Base-by-base conservation (phyloP, 164 flowering plant genomes). In the Pachysandra terminalis region DNA sequence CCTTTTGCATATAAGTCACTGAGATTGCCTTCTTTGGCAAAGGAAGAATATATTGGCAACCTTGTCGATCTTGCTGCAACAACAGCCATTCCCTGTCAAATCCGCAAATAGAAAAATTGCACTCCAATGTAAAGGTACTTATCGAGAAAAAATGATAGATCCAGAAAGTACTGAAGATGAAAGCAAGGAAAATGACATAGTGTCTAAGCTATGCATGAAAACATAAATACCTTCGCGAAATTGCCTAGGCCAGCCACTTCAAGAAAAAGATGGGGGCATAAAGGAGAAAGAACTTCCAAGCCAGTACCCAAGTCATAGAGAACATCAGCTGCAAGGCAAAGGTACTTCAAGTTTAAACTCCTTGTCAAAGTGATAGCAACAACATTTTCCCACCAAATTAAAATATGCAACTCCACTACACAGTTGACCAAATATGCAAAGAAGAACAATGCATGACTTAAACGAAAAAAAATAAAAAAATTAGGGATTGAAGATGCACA, bases 21-120 rank as follows among this genome's bases (percentile, higher is more conserved):
- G 2, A 95, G 93, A 77, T 95, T 95, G 70, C 96, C 97, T 81
- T 95, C 99, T 87, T 93, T 95, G 26, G 98, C 99, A 85, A 95
- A 95, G 5, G 99, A 86, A 71, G 99, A 95, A 78, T 95, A 93
- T 75, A 95, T 86, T 2, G 98, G 97, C 68, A 95, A 77, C 68
- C 98, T 79, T 52, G 98, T 95, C 23, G 98, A 96, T 81, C 98
- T 89, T 69, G 98, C 97, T 22, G 98, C 97, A 79, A 95, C 98
- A 70, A 87, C 90, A 57, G 97, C 97, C 97, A 95, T 92, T 74
- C 98, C 98, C 97, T 95, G 76, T 62, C 65, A 80, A 54, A 35
- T 32, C 24, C 61, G 28, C 32, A 68, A 35, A 61, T n/a, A 66
- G 2, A 26, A 17, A 66, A 56, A 15, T 35, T 19, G 22, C 0